A percentile compares a stretch with the other conserved stretches of the same genome.
Conservation (phyloP, 2,329 filamentous ascomycete species). For the Elsinoe fawcettii region DNA sequence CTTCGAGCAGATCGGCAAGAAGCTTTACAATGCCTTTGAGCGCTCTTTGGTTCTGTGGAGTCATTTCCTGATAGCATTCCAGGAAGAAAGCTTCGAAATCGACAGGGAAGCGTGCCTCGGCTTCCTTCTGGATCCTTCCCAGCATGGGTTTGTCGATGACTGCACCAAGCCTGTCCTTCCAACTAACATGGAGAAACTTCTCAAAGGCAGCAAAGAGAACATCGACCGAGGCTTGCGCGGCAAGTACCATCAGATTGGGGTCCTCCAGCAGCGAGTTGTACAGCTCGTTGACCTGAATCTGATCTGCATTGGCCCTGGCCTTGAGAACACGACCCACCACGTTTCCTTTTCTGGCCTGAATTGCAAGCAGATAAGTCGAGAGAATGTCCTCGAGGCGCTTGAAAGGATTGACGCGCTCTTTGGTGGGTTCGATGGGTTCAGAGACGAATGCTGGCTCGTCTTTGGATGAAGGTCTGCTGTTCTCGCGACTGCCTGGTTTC, state of each 20-base stretch:
- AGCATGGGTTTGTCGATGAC: slow-evolving; percentile 67
- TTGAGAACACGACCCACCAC: slow-evolving; percentile 72
- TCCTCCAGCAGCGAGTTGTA: slow-evolving; percentile 84
- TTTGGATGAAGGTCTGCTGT: slow-evolving; percentile 27
- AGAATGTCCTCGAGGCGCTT: slow-evolving; percentile 76
- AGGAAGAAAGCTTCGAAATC: slow-evolving; percentile 60
- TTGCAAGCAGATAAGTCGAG: slow-evolving; percentile 69
- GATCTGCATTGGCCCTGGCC: slow-evolving; percentile 62
- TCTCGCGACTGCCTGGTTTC: slow-evolving; percentile 29
- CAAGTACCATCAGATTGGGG: slow-evolving; percentile 66
- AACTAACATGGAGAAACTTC: slow-evolving; percentile 81
- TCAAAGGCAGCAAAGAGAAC: slow-evolving; percentile 88
- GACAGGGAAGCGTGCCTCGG: slow-evolving; percentile 56
- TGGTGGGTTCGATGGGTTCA: slow-evolving; percentile 7
- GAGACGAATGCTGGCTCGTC: slow-evolving; percentile 20
- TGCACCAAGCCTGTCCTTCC: slow-evolving; percentile 80
- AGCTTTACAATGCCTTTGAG: slow-evolving; percentile 79
- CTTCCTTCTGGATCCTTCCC: slow-evolving; percentile 61
- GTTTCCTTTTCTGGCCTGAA: slow-evolving; percentile 79
- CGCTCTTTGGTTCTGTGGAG: slow-evolving; percentile 60
- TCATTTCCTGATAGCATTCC: slow-evolving; percentile 44
- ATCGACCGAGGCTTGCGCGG: slow-evolving; percentile 69
- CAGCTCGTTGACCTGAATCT: slow-evolving; percentile 75
- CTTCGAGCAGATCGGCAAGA: slow-evolving; percentile 77
- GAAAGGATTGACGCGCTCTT: slow-evolving; percentile 47